Evolutionary conservation across 2,329 filamentous ascomycete species (phyloP).

Genomic region (Paracamarosporium sp.): DNA sequence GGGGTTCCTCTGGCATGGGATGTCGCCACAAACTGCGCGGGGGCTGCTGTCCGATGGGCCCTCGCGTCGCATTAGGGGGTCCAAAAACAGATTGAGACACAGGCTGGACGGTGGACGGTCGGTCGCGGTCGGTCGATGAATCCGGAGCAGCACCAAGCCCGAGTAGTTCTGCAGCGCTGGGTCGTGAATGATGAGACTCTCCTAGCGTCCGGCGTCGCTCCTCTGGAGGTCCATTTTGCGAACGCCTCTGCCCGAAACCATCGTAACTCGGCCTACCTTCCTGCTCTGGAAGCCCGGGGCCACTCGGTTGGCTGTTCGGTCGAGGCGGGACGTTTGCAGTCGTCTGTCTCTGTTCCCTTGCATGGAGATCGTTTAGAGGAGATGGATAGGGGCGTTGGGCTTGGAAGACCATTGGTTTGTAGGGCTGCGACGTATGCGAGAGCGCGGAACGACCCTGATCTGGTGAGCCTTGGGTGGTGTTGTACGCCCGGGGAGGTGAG

Average conservation of each 20-base stretch:
- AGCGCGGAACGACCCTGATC: constrained; percentile 41
- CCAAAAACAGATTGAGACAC: constrained; percentile 47
- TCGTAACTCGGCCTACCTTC: constrained; percentile 32
- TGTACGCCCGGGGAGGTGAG: constrained; percentile 43
- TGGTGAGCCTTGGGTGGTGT: constrained; percentile 41
- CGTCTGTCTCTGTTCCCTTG: constrained; percentile 31
- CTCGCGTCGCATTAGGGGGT: constrained; percentile 39
- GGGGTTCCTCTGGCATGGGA: constrained; percentile 29
- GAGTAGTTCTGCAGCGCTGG: constrained; percentile 40
- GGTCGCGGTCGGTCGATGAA: constrained; percentile 32
- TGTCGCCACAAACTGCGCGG: constrained; percentile 41
- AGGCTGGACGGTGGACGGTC: constrained; percentile 48
- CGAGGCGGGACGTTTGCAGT: constrained; percentile 42
- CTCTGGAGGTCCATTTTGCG: constrained; percentile 35
- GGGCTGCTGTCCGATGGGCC: constrained; percentile 21
- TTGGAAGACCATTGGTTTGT: constrained; percentile 40
- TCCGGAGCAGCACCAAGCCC: constrained; percentile 25
- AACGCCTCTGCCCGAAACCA: constrained; percentile 30
- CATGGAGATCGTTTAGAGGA: constrained; percentile 33
- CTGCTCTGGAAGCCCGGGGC: constrained; percentile 29
- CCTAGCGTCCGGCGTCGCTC: constrained; percentile 44
- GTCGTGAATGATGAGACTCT: constrained; percentile 42
- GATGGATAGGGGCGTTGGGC: constrained; percentile 40
- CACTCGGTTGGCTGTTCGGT: constrained; percentile 49
- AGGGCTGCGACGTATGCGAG: constrained; percentile 37